Base-by-base conservation (phyloP, 805 yeast species). In the Pichia cephalocereana region DNA sequence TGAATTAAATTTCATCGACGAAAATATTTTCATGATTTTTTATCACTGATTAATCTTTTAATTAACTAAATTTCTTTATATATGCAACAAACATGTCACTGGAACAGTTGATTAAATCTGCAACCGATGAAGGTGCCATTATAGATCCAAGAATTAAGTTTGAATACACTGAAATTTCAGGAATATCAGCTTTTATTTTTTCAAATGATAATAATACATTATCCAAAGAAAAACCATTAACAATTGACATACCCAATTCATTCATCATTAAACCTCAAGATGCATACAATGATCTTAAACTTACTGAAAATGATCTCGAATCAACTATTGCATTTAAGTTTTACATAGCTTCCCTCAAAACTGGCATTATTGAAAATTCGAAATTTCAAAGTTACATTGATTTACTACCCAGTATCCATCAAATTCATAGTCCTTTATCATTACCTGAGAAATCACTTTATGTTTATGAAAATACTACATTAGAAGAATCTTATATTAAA, bases 401-500 rank as follows among this genome's bases (percentile, higher is more conserved):
- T 17, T 52, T 68, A 5, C 61, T 82, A 12, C 85, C 87, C 1
- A 38, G 63, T 0, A 6, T 61, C 59, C 27, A 64, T 56, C 65
- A 70, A 12, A 72, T 81, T 36, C 70, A 72, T 18, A 73, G 83
- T 10, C 95, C 96, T 1, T 71, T 80, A 41, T 74, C 77, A 47
- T 86, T 85, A 82, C 63, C 67, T 44, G 62, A 71, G 0, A 65
- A 66, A 2, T 84, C 82, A 38, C 64, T 78, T 8, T 34, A 45
- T 14, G 49, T 52, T 26, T 52, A 41, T 23, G 48, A 58, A 60
- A 8, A 58, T 70, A 43, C 61, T 84, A 11, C 65, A 66, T 37
- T 89, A 86, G 0, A 82, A 90, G 2, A 86, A 84, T 58, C 63
- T 45, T 76, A 80, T 1, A 65, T 80, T 18, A 69, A 69, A 28